Evolutionary conservation across 1,284 basidiomycete species (phyloP).

Genomic region (Fomitopsis palustris): DNA sequence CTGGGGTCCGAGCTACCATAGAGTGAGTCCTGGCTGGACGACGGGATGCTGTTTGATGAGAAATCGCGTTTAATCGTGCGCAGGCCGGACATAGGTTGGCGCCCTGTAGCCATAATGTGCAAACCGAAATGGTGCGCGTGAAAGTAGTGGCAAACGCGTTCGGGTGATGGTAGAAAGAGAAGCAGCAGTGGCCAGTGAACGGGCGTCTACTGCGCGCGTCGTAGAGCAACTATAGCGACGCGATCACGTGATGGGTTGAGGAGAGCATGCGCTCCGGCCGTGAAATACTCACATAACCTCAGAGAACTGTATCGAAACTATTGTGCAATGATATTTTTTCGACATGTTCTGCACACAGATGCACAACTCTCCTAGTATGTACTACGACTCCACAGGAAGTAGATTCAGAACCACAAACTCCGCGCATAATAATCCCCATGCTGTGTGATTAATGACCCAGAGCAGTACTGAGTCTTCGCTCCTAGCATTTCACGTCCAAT

Average conservation of each 20-base stretch:
- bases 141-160: too few species aligned
- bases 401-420: too few species aligned
- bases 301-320: too few species aligned
- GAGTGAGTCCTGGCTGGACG: constrained; percentile 20
- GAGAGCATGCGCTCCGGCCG: neutral
- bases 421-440: too few species aligned
- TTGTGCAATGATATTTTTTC: too few species aligned
- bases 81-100: constrained; percentile 27
- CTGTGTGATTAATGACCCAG: too few species aligned
- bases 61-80: constrained; percentile 29
- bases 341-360: too few species aligned
- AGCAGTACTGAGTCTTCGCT: too few species aligned
- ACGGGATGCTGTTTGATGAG: constrained; percentile 22
- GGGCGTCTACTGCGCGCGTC: neutral
- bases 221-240: neutral
- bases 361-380: too few species aligned
- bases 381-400: too few species aligned
- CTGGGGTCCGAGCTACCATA: constrained; percentile 10
- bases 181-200: neutral
- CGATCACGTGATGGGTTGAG: neutral
- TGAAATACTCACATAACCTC: too few species aligned
- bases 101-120: neutral
- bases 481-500: neutral
- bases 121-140: neutral
- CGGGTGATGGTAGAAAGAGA: neutral